phyloP scores from a whole-genome alignment of 768 basidiomycete species.

The Lentinus tigrinus region DNA sequence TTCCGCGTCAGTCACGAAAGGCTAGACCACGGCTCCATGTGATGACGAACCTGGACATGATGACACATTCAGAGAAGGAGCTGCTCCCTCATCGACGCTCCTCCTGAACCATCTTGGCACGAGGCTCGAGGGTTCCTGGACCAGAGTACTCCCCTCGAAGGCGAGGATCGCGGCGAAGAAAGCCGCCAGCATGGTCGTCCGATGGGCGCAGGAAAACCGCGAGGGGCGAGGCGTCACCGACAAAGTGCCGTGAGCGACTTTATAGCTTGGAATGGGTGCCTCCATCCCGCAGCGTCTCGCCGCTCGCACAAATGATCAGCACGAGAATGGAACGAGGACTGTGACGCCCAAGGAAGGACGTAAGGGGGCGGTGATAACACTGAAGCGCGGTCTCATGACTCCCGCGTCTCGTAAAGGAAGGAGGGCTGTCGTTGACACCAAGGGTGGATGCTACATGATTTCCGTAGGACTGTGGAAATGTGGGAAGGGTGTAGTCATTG shows the following conservation, averaged over 20 bases:
- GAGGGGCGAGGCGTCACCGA: conserved; percentile 13
- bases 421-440: too few species aligned
- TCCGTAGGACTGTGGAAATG: too few species aligned
- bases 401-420: too few species aligned
- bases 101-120: background rate
- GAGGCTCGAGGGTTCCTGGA: conserved; percentile 11
- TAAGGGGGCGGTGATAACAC: too few species aligned
- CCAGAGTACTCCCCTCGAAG: conserved; percentile 9
- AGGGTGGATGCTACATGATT: too few species aligned
- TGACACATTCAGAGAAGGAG: conserved; percentile 27
- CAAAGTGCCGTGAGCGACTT: conserved; percentile 8
- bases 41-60: conserved; percentile 26
- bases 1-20: background rate
- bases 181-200: conserved; percentile 8
- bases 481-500: too few species aligned
- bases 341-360: too few species aligned
- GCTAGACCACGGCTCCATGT: background rate
- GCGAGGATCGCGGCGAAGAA: conserved; percentile 13
- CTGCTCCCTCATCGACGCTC: background rate
- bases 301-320: background rate
- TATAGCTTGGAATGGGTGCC: conserved; percentile 4
- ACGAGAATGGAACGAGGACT: background rate
- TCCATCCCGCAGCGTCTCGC: background rate
- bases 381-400: too few species aligned
- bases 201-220: background rate